phyloP scores from a whole-genome alignment of 2,329 filamentous ascomycete genomes.

The Lasiodiplodia citricola region DNA sequence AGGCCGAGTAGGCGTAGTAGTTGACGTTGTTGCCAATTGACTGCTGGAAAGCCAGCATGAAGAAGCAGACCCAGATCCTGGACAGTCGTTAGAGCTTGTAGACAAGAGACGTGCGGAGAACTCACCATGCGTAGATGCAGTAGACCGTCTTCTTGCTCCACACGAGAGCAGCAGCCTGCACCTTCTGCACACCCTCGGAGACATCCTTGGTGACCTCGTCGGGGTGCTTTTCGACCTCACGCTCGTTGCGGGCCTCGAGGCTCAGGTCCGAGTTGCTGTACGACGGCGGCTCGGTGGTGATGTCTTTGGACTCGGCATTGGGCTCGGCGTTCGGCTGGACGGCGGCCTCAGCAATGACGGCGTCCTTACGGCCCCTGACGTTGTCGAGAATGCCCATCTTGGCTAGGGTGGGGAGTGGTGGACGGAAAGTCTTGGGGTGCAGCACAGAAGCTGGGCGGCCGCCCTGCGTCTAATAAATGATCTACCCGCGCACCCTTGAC shows the following conservation, averaged over 20 bases:
- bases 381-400: constrained; percentile 21
- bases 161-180: constrained; percentile 47
- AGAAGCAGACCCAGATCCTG: constrained; percentile 55
- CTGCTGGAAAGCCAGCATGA: constrained; percentile 56
- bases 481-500: constrained; percentile 9
- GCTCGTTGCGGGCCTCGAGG: constrained; percentile 39
- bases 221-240: constrained; percentile 37
- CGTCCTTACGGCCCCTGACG: constrained; percentile 17
- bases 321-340: constrained; percentile 1
- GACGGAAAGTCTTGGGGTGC: constrained; percentile 1
- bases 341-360: constrained; percentile 4
- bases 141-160: constrained; percentile 47
- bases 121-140: constrained; percentile 47
- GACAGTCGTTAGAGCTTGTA: background rate
- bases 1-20: constrained; percentile 46
- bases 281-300: constrained; percentile 12
- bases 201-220: constrained; percentile 37
- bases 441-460: background rate
- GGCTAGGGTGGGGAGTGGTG: background rate
- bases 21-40: constrained; percentile 47
- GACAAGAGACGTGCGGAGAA: background rate
- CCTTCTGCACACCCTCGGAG: constrained; percentile 46
- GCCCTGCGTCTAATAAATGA: background rate
- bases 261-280: constrained; percentile 34
- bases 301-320: constrained; percentile 21